A percentile compares a stretch with the other conserved stretches of the same genome.
phyloP scores from a whole-genome alignment of 371 early-diverging fungal species.

The Mycotypha africana region DNA sequence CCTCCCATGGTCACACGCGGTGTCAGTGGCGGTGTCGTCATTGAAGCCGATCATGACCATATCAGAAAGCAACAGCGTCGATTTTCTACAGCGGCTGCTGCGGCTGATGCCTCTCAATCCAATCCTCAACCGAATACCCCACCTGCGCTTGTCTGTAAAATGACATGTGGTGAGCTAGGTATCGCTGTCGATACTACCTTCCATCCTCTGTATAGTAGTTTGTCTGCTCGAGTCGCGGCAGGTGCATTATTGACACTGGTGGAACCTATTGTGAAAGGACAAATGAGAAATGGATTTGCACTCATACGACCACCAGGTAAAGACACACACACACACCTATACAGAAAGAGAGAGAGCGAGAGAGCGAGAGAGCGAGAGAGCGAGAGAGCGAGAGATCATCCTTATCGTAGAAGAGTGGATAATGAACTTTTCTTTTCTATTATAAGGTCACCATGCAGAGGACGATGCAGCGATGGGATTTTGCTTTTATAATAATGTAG shows the following conservation, averaged over 20 bases:
- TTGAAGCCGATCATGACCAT: constrained; percentile 20
- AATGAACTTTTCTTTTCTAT: not conserved
- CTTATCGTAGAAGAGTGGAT: too few relatives aligned
- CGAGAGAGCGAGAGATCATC: too few relatives aligned
- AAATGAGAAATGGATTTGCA: constrained; percentile 60
- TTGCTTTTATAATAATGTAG: constrained; percentile 68
- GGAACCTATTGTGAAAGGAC: constrained; percentile 47
- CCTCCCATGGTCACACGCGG: constrained; percentile 15
- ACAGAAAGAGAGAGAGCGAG: too few relatives aligned
- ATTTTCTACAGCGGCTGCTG: constrained; percentile 30
- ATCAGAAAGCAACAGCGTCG: constrained; percentile 26
- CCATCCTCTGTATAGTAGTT: constrained; percentile 45
- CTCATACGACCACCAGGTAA: constrained; percentile 60
- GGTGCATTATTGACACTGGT: constrained; percentile 52
- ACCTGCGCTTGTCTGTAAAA: constrained; percentile 45
- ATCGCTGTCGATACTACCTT: constrained; percentile 60
- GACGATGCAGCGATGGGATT: constrained; percentile 64
- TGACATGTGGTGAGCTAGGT: constrained; percentile 53
- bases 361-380: too few relatives aligned
- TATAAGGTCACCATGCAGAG: constrained; percentile 59
- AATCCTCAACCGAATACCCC: constrained; percentile 32
- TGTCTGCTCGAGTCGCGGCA: constrained; percentile 52
- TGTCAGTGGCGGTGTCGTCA: constrained; percentile 34
- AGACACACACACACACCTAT: too few relatives aligned
- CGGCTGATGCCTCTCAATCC: constrained; percentile 15